Evolutionary conservation across 805 yeast species (phyloP).

Genomic region (Candida silvatica): DNA sequence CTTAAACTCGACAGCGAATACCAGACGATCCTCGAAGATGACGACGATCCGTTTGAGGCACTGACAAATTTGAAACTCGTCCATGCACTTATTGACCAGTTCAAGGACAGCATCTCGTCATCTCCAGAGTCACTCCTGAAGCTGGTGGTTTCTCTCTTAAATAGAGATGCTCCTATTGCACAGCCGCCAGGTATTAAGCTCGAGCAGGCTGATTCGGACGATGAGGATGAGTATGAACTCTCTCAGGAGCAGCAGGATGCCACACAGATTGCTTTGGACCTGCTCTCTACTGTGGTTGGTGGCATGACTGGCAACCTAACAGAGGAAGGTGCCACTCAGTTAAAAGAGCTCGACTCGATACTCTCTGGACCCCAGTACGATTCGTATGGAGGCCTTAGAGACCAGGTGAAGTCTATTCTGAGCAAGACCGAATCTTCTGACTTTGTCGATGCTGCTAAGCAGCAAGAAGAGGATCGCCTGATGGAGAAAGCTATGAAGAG

Average conservation of each 20-base stretch:
- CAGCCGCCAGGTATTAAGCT: background rate
- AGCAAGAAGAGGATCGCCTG: conserved; percentile 28
- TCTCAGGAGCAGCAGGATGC: conserved; percentile 24
- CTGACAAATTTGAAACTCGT: conserved; percentile 56
- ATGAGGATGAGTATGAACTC: conserved; percentile 26
- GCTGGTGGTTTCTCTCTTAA: background rate
- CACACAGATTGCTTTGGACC: conserved; percentile 27
- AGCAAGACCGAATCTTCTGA: conserved; percentile 1
- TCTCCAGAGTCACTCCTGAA: conserved; percentile 22
- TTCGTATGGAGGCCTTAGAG: conserved; percentile 4
- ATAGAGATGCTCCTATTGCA: too few relatives aligned
- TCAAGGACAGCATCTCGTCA: conserved; percentile 46
- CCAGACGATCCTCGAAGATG: conserved; percentile 14
- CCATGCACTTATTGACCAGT: conserved; percentile 49
- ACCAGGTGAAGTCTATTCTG: conserved; percentile 3
- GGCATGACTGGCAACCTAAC: conserved; percentile 10
- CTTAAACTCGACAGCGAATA: conserved; percentile 21
- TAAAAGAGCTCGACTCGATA: conserved; percentile 8
- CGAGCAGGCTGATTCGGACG: conserved; percentile 28
- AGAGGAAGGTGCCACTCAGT: conserved; percentile 3
- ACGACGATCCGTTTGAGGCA: conserved; percentile 42
- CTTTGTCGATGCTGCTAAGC: background rate
- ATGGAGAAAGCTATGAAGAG: conserved; percentile 56
- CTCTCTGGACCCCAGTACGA: background rate
- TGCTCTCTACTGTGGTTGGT: conserved; percentile 28